Evolutionary conservation across 208 protist species (phyloP).

Genomic region (Porcisia hertigi): DNA sequence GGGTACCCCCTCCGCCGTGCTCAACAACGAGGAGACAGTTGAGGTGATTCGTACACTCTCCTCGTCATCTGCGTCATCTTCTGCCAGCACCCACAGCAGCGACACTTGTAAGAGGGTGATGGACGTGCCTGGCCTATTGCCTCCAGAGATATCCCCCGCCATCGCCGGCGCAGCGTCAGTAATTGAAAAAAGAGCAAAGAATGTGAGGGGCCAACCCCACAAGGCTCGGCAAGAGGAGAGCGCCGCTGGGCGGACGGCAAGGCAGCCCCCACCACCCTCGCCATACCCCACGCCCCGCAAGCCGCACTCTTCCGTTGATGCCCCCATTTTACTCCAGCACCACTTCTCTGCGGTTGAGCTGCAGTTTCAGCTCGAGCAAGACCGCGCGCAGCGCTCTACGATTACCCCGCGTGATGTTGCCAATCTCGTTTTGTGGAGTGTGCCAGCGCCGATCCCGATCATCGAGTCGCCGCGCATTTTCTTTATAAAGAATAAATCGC

Average conservation of each 20-base stretch:
- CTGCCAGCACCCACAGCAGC: neutral
- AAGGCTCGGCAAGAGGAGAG: constrained; percentile 5
- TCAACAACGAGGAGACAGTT: neutral
- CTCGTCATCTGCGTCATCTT: neutral
- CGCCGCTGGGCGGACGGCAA: neutral
- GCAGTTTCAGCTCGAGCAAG: constrained; percentile 56
- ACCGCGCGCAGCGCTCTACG: constrained; percentile 30
- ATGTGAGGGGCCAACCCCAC: constrained; percentile 9
- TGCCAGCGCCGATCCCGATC: constrained; percentile 65
- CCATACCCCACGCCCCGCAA: neutral
- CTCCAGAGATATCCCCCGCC: neutral
- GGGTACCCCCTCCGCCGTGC: neutral
- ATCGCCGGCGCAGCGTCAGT: neutral
- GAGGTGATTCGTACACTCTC: neutral
- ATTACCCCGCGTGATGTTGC: constrained; percentile 74
- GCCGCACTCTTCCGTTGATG: neutral
- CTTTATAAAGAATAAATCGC: constrained; percentile 78
- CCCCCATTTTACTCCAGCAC: constrained; percentile 2
- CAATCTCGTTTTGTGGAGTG: constrained; percentile 72
- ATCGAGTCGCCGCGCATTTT: constrained; percentile 75
- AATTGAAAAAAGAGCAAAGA: neutral
- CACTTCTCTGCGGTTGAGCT: constrained; percentile 54
- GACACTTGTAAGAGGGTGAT: neutral
- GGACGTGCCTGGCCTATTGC: neutral
- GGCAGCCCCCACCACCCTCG: neutral